phyloP scores from a whole-genome alignment of 139 green algal genomes.

The Chara braunii region DNA sequence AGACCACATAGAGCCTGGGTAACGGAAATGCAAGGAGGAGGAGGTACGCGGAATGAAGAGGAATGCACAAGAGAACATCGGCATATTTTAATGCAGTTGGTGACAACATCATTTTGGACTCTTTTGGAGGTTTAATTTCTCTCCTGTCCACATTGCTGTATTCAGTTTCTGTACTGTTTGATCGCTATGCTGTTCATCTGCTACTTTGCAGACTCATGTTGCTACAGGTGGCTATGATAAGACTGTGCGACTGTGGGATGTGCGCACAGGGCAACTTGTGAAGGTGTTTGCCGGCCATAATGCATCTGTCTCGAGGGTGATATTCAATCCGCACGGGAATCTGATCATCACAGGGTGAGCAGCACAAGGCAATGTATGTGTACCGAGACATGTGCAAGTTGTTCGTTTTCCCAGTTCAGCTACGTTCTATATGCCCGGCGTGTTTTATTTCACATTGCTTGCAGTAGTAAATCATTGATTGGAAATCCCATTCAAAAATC shows the following conservation, averaged over 20 bases:
- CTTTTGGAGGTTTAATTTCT: neutral
- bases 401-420: no score
- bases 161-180: neutral
- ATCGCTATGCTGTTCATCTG: neutral
- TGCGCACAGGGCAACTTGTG: constrained; percentile 6
- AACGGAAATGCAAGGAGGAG: no score
- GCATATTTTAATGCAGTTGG: no score
- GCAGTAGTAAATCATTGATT: no score
- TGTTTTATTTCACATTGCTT: no score
- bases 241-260: constrained; percentile 71
- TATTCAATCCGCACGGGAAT: constrained; percentile 20
- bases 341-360: constrained; percentile 1
- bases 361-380: no score
- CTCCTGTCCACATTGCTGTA: neutral
- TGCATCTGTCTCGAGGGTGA: neutral
- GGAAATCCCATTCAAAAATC: no score
- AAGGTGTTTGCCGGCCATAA: constrained; percentile 16
- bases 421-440: no score
- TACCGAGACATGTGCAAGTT: no score
- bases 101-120: neutral
- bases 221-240: constrained; percentile 75
- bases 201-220: neutral
- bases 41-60: no score
- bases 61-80: no score
- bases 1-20: no score